phyloP scores from a whole-genome alignment of 169 alveolate species.

The Miamiensis avidus region DNA sequence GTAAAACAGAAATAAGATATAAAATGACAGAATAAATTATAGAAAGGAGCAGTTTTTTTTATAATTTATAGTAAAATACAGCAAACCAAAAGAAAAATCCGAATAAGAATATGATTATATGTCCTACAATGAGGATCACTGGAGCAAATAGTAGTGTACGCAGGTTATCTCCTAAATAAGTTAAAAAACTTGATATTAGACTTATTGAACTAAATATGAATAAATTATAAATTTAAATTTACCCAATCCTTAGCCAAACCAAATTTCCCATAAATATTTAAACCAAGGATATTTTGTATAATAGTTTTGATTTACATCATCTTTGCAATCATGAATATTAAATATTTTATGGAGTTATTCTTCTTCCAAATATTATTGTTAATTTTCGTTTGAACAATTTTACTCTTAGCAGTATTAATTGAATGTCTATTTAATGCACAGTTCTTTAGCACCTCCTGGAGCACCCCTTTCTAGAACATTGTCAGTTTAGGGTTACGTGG shows the following conservation, averaged over 20 bases:
- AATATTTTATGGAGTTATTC: too few relatives aligned
- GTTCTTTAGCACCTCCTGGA: too few relatives aligned
- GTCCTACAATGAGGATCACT: not conserved
- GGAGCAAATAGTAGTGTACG: not conserved
- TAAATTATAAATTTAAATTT: too few relatives aligned
- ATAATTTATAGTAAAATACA: too few relatives aligned
- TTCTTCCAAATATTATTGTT: too few relatives aligned
- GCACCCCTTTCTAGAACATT: too few relatives aligned
- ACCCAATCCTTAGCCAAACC: not conserved
- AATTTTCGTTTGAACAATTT: not conserved
- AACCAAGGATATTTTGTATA: not conserved
- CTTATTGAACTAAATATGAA: too few relatives aligned
- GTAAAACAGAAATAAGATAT: too few relatives aligned
- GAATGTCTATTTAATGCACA: too few relatives aligned
- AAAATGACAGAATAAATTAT: too few relatives aligned
- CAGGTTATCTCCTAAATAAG: not conserved
- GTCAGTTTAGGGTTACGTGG: not conserved
- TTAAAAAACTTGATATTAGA: not conserved
- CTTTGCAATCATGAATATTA: not conserved
- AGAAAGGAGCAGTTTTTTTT: not conserved
- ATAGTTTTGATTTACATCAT: too few relatives aligned
- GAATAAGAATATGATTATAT: too few relatives aligned
- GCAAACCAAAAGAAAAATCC: not conserved
- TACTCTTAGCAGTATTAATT: not conserved
- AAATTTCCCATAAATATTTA: not conserved